Evolutionary conservation across 495 filamentous ascomycete genomes (phyloP).

Genomic region (Usnea hakonensis): DNA sequence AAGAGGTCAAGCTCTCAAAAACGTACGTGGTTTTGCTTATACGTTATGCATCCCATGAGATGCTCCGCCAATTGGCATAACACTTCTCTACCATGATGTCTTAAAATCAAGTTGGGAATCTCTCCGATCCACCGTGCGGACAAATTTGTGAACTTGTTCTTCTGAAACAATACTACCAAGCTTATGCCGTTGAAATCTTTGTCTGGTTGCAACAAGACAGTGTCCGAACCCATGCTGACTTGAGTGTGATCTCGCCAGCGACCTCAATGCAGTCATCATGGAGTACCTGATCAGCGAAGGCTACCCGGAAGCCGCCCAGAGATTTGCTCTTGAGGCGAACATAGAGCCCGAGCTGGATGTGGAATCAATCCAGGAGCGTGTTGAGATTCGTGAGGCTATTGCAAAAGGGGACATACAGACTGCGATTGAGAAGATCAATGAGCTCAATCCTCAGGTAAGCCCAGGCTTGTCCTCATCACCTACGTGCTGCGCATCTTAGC

Average conservation of each 20-base stretch:
- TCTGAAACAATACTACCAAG: background rate
- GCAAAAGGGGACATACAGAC: constrained; percentile 51
- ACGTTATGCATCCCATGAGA: constrained; percentile 9
- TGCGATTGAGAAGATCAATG: constrained; percentile 82
- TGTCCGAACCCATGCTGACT: constrained; percentile 26
- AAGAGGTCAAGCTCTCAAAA: constrained; percentile 82
- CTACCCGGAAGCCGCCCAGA: constrained; percentile 85
- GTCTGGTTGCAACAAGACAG: background rate
- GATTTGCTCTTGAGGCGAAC: constrained; percentile 91
- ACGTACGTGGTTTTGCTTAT: constrained; percentile 52
- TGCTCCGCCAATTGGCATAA: background rate
- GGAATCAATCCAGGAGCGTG: constrained; percentile 65
- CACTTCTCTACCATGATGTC: constrained; percentile 59
- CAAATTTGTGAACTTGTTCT: constrained; percentile 67
- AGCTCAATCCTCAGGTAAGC: constrained; percentile 83
- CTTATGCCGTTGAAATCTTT: background rate
- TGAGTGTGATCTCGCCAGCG: constrained; percentile 44
- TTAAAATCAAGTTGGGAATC: constrained; percentile 98
- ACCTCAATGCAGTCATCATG: constrained; percentile 92
- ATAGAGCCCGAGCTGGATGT: constrained; percentile 62
- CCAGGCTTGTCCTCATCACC: constrained; percentile 10
- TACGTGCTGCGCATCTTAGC: constrained; percentile 9
- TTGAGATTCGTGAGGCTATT: constrained; percentile 53
- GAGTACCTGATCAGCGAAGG: constrained; percentile 96
- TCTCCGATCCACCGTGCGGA: constrained; percentile 95